Conservation (phyloP, 2,329 filamentous ascomycete species). For the Cladosporium sp. region DNA sequence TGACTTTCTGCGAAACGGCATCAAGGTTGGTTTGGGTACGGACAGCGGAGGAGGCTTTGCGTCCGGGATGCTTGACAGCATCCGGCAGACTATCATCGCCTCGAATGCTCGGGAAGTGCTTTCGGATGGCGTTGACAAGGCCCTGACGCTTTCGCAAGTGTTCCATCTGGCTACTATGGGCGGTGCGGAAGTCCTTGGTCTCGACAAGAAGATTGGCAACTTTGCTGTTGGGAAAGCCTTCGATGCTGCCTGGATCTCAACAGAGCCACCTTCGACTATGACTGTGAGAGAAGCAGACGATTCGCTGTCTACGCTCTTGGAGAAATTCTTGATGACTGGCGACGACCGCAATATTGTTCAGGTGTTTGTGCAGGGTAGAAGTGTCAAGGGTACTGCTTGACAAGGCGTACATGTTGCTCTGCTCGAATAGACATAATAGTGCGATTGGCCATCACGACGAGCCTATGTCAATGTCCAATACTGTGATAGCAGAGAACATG, state of each 20-base stretch:
- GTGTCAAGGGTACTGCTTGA: neutral
- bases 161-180: constrained; percentile 61
- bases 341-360: neutral
- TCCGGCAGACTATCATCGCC: constrained; percentile 34
- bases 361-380: constrained; percentile 1
- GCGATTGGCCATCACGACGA: too few species aligned
- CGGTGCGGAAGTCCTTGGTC: constrained; percentile 55
- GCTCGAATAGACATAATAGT: too few species aligned
- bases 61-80: constrained; percentile 55
- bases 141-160: constrained; percentile 24
- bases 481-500: too few species aligned
- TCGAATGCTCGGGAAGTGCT: constrained; percentile 37
- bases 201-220: constrained; percentile 52
- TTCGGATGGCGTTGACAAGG: constrained; percentile 46
- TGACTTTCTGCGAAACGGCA: constrained; percentile 52
- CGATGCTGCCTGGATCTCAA: constrained; percentile 42
- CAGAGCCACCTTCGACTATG: neutral
- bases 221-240: constrained; percentile 59
- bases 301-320: neutral
- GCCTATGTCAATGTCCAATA: too few species aligned
- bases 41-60: constrained; percentile 62
- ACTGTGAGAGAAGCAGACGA: neutral
- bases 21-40: constrained; percentile 65
- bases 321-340: constrained; percentile 8
- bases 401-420: too few species aligned